Base-by-base conservation (phyloP, 371 early-diverging fungal genomes). In the Apophysomyces trapeziformis region DNA sequence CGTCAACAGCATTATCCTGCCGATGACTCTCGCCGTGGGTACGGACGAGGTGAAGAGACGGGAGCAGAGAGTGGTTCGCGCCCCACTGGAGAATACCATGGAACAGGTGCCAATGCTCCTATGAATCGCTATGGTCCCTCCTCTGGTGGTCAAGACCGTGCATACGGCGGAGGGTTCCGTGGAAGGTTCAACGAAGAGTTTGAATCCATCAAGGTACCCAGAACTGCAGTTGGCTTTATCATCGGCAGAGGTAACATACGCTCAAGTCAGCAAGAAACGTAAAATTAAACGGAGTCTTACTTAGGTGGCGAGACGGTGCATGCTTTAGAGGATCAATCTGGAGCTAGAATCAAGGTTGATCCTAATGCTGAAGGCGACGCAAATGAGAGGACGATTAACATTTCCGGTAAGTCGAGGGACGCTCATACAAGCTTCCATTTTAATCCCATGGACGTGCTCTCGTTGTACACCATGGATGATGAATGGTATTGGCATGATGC, bases 301-400 rank as follows among this genome's bases (percentile, higher is more conserved):
- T 61, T 54, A 85, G 88, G 93, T 26, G 95, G 97, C 46, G 97
- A 96, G 73, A 96, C 94, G 7, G 92, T 96, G 38, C 89, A 91
- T 73, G 72, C 79, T 38, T 78, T 97, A 61, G 92, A 96, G 77
- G 91, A 90, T 65, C 87, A 88, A 65, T 87, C 92, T 1, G 93
- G 95, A 0, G 93, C 95, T 14, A 82, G 88, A 60, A 94, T 96
- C 68, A 88, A 91, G 66, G 85, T 93, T 16, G 88, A 91, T 57
- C 85, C 85, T 56, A 84, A 76, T 41, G 80, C 9, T 65, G 79
- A 76, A 45, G 72, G 61, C 9, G 68, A 79, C 60, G 64, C 78
- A 50, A 68, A 69, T 12, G 79, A 82, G 44, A 71, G 79, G 44
- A 74, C 64, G 14, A 72, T 82, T 26, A 76, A 71, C 63, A 73